Evolutionary conservation across 306 rosid species (phyloP).

Genomic region (Rosa lucieae): DNA sequence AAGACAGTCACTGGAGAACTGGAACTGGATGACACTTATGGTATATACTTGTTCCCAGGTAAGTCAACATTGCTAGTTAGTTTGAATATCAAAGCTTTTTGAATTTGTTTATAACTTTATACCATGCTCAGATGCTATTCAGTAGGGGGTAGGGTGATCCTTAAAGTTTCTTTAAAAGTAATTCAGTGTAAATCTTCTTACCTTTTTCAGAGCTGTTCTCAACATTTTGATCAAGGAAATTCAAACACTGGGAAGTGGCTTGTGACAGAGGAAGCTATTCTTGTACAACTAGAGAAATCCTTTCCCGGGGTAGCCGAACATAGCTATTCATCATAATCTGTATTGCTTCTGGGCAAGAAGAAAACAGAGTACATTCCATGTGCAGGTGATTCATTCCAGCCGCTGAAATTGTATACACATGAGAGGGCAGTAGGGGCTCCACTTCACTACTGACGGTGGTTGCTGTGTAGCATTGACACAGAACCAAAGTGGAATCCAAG

Average conservation of each 20-base stretch:
- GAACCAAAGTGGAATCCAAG: not conserved
- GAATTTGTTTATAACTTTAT: too few relatives aligned
- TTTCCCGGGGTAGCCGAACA: slow-evolving; percentile 23
- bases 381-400: slow-evolving; percentile 1
- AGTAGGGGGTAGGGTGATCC: not conserved
- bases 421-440: not conserved
- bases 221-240: slow-evolving; percentile 35
- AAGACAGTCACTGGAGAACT: slow-evolving; percentile 50
- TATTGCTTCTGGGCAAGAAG: not conserved
- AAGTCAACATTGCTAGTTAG: slow-evolving; percentile 29
- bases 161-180: not conserved
- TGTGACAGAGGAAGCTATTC: slow-evolving; percentile 64
- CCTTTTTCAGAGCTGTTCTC: slow-evolving; percentile 54
- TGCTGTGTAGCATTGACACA: too few relatives aligned
- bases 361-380: not conserved
- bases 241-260: slow-evolving; percentile 46
- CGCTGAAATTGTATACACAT: not conserved
- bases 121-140: not conserved
- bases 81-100: not conserved
- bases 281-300: slow-evolving; percentile 59
- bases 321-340: slow-evolving; percentile 35
- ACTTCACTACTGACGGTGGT: not conserved
- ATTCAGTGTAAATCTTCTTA: not conserved
- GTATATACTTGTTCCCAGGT: slow-evolving; percentile 80
- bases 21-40: slow-evolving; percentile 90